Conservation (phyloP, 345 rosid genomes). For the Linum lewisii region DNA sequence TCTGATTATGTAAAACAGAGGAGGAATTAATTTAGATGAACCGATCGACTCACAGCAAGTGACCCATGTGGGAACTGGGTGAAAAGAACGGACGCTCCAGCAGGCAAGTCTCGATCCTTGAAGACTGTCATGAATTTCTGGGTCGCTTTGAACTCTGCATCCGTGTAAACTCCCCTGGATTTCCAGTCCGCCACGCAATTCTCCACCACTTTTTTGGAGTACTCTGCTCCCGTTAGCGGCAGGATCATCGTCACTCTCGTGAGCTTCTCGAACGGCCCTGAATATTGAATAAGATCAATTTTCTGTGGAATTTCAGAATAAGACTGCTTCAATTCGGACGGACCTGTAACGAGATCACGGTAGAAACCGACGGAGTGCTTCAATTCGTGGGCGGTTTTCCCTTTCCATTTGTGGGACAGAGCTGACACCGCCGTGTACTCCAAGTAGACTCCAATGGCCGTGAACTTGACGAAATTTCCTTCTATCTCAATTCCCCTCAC, state of each 20-base stretch:
- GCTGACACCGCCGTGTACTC: conserved; percentile 42
- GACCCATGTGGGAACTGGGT: conserved; percentile 46
- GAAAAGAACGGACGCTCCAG: conserved; percentile 65
- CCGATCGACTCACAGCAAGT: conserved; percentile 35
- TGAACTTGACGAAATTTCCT: conserved; percentile 65
- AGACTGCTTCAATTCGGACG: too few relatives aligned
- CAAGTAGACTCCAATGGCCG: conserved; percentile 72
- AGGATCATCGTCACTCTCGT: conserved; percentile 45
- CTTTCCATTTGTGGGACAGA: conserved; percentile 61
- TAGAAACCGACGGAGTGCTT: conserved; percentile 56
- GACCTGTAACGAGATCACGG: conserved; percentile 79
- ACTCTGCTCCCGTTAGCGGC: conserved; percentile 60
- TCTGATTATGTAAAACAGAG: too few relatives aligned
- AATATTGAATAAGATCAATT: too few relatives aligned
- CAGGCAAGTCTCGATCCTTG: conserved; percentile 53
- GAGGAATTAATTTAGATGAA: too few relatives aligned
- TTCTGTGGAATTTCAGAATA: too few relatives aligned
- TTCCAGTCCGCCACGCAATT: conserved; percentile 71
- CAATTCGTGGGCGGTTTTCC: conserved; percentile 45
- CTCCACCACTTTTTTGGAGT: conserved; percentile 63
- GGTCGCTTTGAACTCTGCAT: conserved; percentile 61
- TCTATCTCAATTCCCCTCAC: conserved; percentile 63
- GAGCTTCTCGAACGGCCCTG: conserved; percentile 66
- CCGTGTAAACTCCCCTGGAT: conserved; percentile 54
- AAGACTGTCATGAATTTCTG: conserved; percentile 45